phyloP scores from a whole-genome alignment of 352 stramenopile genomes.

The Nothophytophthora sp. region DNA sequence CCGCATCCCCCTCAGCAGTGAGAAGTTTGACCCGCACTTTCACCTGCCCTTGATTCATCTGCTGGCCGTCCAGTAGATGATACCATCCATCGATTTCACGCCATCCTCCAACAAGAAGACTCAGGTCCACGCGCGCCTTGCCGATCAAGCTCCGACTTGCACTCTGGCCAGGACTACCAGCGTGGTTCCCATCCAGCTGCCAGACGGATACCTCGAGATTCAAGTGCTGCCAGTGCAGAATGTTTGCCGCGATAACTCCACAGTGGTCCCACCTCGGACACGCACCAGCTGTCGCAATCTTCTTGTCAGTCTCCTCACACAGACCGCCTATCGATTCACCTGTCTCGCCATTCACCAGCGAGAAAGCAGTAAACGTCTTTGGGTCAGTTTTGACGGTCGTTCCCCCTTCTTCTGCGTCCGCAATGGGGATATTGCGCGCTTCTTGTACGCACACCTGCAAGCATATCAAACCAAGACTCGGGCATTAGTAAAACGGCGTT shows the following conservation, averaged over 20 bases:
- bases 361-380: conserved; percentile 1
- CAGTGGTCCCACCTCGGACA: conserved; percentile 1
- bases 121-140: conserved; percentile 23
- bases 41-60: conserved; percentile 25
- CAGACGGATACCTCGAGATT: conserved; percentile 7
- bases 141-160: conserved; percentile 21
- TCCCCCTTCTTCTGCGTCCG: background rate
- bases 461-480: too few relatives aligned
- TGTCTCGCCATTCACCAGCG: background rate
- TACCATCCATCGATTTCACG: conserved; percentile 32
- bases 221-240: background rate
- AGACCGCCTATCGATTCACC: background rate
- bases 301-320: background rate
- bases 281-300: background rate
- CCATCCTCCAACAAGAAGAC: conserved; percentile 24
- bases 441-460: conserved; percentile 18
- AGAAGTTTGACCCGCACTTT: conserved; percentile 22
- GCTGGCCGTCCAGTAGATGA: conserved; percentile 22
- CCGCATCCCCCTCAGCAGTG: background rate
- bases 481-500: too few relatives aligned
- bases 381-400: background rate
- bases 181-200: background rate
- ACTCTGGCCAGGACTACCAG: background rate
- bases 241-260: background rate
- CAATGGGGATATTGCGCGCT: conserved; percentile 5